Evolutionary conservation across 208 protist genomes (phyloP).

Genomic region (Wallacemonas sp.): DNA sequence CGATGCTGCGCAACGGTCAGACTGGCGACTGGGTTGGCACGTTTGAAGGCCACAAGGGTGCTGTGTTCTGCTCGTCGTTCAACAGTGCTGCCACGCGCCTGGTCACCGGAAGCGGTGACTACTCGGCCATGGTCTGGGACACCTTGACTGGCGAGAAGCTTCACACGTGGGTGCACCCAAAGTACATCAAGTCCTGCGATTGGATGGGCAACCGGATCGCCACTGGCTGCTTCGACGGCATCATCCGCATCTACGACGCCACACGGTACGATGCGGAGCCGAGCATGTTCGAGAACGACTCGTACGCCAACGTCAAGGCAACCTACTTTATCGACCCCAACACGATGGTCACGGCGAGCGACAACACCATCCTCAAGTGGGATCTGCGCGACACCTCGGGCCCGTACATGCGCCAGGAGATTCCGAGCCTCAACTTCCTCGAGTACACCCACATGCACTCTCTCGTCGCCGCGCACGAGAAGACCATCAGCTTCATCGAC

Average conservation of each 20-base stretch:
- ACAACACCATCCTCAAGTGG: slow-evolving; percentile 90
- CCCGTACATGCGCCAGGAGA: slow-evolving; percentile 81
- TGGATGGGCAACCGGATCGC: slow-evolving; percentile 87
- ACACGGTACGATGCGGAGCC: slow-evolving; percentile 77
- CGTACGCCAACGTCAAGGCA: slow-evolving; percentile 76
- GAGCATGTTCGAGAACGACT: slow-evolving; percentile 63
- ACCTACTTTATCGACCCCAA: slow-evolving; percentile 87
- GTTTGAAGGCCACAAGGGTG: slow-evolving; percentile 96
- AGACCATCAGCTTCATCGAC: slow-evolving; percentile 89
- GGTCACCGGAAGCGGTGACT: slow-evolving; percentile 94
- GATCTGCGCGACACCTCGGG: slow-evolving; percentile 85
- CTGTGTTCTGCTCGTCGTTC: slow-evolving; percentile 93
- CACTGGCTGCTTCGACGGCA: slow-evolving; percentile 91
- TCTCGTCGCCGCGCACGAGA: slow-evolving; percentile 85
- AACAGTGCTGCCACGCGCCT: slow-evolving; percentile 83
- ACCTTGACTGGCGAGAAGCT: slow-evolving; percentile 89
- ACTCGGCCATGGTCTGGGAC: slow-evolving; percentile 94
- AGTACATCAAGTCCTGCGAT: slow-evolving; percentile 95
- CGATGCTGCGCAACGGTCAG: slow-evolving; percentile 94
- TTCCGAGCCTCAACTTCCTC: slow-evolving; percentile 84
- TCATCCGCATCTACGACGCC: slow-evolving; percentile 92
- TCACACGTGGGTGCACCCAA: slow-evolving; percentile 90
- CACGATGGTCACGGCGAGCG: slow-evolving; percentile 84
- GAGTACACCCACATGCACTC: slow-evolving; percentile 87
- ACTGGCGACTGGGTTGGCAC: slow-evolving; percentile 96